Evolutionary conservation across 2,329 filamentous ascomycete species (phyloP), one percentile per base, ranked within the genome.

Genomic region (Sporothrix humicola): DNA sequence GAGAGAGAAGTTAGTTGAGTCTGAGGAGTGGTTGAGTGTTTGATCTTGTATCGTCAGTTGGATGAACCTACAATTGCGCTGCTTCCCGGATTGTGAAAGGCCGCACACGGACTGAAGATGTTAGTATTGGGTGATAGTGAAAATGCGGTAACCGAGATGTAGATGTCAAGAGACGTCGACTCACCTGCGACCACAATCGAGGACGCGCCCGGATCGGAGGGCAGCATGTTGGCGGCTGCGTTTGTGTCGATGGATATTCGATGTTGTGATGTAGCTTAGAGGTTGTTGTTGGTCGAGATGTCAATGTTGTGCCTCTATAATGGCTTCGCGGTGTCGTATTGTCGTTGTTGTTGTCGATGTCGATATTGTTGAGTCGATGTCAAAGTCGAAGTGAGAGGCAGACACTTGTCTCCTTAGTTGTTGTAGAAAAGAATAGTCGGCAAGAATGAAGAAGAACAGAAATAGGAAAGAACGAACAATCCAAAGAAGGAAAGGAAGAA

Each of bases 61-160:
- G 7, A 37, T n/a, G 9, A 50, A 65, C 87, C 73, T 85, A 92
- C 86, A 99, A 85, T 84, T 98, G 95, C 56, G 96, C 96, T 77
- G 96, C 96, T 87, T 99, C 96, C 84, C 94, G 88, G 78, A 98
- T 98, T 12, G 90, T 92, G 78, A 92, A 92, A 6, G 90, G 90
- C 77, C 90, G 88, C 77, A 92, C 90, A 79, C 90, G 89, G 76
- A 92, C 90, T 91, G 77, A 23, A 70, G 61, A 63, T 50, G 65
- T 46, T 68, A 48, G 56, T 20, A n/a, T 76, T 82, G 44, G 23
- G 8, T 26, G n/a, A 59, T 5, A 13, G 15, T n/a, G n/a, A n/a
- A n/a, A n/a, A n/a, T n/a, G n/a, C 13, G 17, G 13, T 20, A 56
- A 50, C 48, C 10, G 31, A 63, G 13, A 44, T 15, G 13, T 44